A percentile compares a stretch with the other conserved stretches of the same genome.
Evolutionary conservation across 2,329 filamentous ascomycete species (phyloP).

Genomic region (Colletotrichum sp.): DNA sequence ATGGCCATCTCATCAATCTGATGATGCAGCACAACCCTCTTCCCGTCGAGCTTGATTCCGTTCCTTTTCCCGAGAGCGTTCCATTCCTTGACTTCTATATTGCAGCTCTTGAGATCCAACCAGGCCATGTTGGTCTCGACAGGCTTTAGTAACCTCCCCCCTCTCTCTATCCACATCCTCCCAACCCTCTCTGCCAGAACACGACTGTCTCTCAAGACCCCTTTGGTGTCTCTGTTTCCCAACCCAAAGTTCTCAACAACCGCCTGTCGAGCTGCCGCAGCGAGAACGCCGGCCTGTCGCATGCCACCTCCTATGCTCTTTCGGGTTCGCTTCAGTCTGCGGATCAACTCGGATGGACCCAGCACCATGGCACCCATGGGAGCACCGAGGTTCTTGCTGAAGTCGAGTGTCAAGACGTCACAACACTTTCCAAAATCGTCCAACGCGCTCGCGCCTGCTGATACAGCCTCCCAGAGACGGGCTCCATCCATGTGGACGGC

Average conservation of each 20-base stretch:
- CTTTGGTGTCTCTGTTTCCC: conserved; percentile 34
- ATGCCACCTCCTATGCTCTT: conserved; percentile 84
- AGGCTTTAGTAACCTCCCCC: conserved; percentile 67
- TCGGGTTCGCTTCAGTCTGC: conserved; percentile 75
- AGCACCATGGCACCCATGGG: conserved; percentile 55
- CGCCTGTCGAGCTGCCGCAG: conserved; percentile 76
- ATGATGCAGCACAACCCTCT: conserved; percentile 12
- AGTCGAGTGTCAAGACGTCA: conserved; percentile 64
- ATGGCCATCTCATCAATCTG: conserved; percentile 6
- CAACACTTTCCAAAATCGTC: conserved; percentile 48
- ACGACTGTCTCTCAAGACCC: conserved; percentile 59
- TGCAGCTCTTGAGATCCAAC: conserved; percentile 43
- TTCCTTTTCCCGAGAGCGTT: not conserved
- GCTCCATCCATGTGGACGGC: conserved; percentile 58
- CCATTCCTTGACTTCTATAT: not conserved
- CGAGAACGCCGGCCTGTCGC: conserved; percentile 77
- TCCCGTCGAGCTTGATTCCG: conserved; percentile 10
- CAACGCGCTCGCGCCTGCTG: conserved; percentile 46
- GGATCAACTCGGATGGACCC: conserved; percentile 58
- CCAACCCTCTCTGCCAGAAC: conserved; percentile 61
- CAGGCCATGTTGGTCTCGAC: conserved; percentile 83
- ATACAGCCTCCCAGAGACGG: conserved; percentile 55
- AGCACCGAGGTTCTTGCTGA: conserved; percentile 59
- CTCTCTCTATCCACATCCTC: conserved; percentile 66
- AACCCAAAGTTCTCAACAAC: conserved; percentile 78